These are phyloP conservation scores for Ogataea thermomethanolica DNA, from an alignment of 805 yeast genomes.

Conservation along the genomic window DNA sequence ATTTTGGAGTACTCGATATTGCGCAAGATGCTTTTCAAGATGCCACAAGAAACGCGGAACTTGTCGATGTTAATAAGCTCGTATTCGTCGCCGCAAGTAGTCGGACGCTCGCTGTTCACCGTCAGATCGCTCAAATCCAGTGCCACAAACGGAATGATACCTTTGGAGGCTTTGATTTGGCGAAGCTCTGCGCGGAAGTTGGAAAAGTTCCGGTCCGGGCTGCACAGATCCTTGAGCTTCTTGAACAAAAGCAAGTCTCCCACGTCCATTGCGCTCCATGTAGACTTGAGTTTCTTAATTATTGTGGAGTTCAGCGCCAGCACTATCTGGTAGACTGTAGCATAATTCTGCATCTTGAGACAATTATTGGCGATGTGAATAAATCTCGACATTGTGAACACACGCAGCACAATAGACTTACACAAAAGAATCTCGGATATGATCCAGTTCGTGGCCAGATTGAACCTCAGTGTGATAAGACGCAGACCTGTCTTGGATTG, in stretches of 20 bases:
- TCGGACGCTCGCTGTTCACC: constrained; percentile 63
- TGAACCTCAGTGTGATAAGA: constrained; percentile 79
- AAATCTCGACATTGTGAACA: constrained; percentile 73
- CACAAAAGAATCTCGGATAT: constrained; percentile 83
- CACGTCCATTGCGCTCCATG: constrained; percentile 72
- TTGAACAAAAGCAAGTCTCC: constrained; percentile 69
- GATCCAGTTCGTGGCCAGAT: constrained; percentile 87
- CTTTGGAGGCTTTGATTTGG: constrained; percentile 53
- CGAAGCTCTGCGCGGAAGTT: constrained; percentile 62
- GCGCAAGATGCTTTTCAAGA: constrained; percentile 72
- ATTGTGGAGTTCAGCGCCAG: constrained; percentile 72
- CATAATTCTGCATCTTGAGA: constrained; percentile 68
- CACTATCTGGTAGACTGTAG: constrained; percentile 83
- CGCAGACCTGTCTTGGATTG: constrained; percentile 60
- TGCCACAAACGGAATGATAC: constrained; percentile 89
- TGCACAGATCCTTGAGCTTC: constrained; percentile 64
- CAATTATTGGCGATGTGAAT: constrained; percentile 84
- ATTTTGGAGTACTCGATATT: constrained; percentile 81
- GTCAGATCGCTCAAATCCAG: constrained; percentile 79
- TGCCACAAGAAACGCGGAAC: constrained; percentile 69
- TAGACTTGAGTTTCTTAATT: constrained; percentile 54
- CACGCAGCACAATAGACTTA: constrained; percentile 52
- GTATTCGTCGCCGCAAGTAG: constrained; percentile 35
- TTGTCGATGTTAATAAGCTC: constrained; percentile 71
- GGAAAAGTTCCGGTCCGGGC: constrained; percentile 71